Conservation (phyloP, 2,329 filamentous ascomycete genomes). For the Cladobotryum mycophilum region DNA sequence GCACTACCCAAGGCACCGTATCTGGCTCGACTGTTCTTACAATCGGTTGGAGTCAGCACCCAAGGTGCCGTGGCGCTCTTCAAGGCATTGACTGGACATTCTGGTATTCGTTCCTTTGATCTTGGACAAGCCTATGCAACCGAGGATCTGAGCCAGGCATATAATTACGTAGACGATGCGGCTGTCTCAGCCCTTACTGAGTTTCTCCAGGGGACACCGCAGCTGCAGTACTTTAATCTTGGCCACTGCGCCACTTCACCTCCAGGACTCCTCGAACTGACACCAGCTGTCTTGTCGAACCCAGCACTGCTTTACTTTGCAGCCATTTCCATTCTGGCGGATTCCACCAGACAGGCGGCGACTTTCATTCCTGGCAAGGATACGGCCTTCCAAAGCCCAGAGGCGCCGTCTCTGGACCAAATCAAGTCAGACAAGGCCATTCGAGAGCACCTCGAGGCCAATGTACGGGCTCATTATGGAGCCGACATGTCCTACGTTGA, state of each 20-base stretch:
- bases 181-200: constrained; percentile 26
- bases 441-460: constrained; percentile 22
- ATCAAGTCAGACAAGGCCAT: constrained; percentile 23
- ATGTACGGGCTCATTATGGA: constrained; percentile 27
- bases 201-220: constrained; percentile 26
- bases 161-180: constrained; percentile 40
- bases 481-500: constrained; percentile 22
- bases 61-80: constrained; percentile 33
- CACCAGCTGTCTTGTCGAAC: constrained; percentile 23
- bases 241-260: constrained; percentile 31
- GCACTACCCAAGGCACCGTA: constrained; percentile 27
- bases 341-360: constrained; percentile 15
- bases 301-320: constrained; percentile 31
- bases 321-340: constrained; percentile 31
- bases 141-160: constrained; percentile 37
- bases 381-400: constrained; percentile 18
- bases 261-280: constrained; percentile 22
- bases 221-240: constrained; percentile 37
- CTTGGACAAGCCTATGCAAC: constrained; percentile 43
- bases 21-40: constrained; percentile 32
- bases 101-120: constrained; percentile 33
- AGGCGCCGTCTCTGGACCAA: constrained; percentile 18
- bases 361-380: constrained; percentile 26
- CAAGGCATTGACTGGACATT: constrained; percentile 28
- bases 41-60: constrained; percentile 38